These are phyloP conservation scores for Turritis glabra DNA, from an alignment of 345 rosid species.

Conservation along the genomic window DNA sequence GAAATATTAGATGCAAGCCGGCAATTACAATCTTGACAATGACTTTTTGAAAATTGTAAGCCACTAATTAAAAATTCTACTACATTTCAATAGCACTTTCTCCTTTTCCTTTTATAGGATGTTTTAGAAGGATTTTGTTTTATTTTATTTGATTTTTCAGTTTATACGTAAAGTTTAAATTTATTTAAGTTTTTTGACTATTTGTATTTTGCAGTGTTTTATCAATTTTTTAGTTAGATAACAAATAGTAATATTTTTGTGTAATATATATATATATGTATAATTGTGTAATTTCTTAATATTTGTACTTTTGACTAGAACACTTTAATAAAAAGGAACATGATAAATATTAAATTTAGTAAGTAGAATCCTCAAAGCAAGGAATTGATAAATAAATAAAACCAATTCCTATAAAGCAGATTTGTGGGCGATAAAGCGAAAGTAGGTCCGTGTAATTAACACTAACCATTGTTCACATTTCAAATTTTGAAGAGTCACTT, in stretches of 20 bases:
- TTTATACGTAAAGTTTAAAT: too few relatives aligned
- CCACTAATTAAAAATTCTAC: neutral
- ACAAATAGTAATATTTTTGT: too few relatives aligned
- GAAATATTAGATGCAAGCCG: neutral
- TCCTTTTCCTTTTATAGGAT: too few relatives aligned
- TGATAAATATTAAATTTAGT: neutral
- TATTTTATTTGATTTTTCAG: too few relatives aligned
- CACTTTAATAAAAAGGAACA: neutral
- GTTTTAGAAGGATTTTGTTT: too few relatives aligned
- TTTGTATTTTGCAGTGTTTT: too few relatives aligned
- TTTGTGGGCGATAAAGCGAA: neutral
- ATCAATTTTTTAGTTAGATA: neutral
- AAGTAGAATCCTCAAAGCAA: neutral
- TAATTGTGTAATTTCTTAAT: neutral
- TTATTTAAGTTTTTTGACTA: too few relatives aligned
- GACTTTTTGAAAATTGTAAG: neutral
- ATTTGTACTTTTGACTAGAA: neutral
- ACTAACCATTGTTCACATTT: constrained; percentile 10
- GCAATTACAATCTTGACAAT: neutral
- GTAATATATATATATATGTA: too few relatives aligned
- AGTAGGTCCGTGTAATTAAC: neutral
- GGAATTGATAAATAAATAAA: neutral
- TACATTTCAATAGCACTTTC: neutral
- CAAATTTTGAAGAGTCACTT: neutral
- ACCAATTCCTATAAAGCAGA: neutral